These are phyloP conservation scores for Fusarium camptoceras DNA, from an alignment of 2,329 filamentous ascomycete species.

Conservation along the genomic window DNA sequence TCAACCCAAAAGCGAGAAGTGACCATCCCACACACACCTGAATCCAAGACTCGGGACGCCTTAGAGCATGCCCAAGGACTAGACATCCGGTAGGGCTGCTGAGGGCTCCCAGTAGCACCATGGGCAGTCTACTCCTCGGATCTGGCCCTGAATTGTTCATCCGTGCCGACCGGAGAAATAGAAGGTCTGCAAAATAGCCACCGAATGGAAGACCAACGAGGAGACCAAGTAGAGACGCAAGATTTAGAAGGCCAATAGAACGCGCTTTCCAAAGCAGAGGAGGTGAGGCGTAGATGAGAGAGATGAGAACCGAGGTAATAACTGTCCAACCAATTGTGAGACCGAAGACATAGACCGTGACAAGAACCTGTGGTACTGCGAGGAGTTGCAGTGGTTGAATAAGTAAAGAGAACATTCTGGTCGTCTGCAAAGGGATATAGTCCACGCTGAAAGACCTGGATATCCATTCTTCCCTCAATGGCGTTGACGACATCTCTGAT, in stretches of 20 bases:
- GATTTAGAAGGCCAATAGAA: neutral
- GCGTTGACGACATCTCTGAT: neutral
- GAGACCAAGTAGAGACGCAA: neutral
- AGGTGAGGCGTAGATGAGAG: neutral
- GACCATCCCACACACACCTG: constrained; percentile 3
- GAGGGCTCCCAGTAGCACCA: neutral
- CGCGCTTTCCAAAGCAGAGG: constrained; percentile 1
- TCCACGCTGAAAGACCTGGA: neutral
- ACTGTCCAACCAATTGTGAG: constrained; percentile 18
- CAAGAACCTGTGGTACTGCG: neutral
- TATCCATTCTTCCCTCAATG: neutral
- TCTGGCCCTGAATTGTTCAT: neutral
- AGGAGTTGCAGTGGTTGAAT: neutral
- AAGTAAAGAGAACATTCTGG: neutral
- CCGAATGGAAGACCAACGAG: neutral
- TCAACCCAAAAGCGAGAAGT: constrained; percentile 6
- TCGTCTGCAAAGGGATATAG: neutral
- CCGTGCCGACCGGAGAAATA: constrained; percentile 1
- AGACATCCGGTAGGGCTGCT: constrained; percentile 4
- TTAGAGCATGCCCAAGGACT: neutral
- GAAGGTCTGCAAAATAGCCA: constrained; percentile 1
- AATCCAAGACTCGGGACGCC: neutral
- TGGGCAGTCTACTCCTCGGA: constrained; percentile 3
- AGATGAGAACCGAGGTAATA: neutral
- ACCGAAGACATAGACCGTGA: constrained; percentile 12